Conservation (phyloP, 2,329 filamentous ascomycete genomes). For the Hypomyces rosellus region DNA sequence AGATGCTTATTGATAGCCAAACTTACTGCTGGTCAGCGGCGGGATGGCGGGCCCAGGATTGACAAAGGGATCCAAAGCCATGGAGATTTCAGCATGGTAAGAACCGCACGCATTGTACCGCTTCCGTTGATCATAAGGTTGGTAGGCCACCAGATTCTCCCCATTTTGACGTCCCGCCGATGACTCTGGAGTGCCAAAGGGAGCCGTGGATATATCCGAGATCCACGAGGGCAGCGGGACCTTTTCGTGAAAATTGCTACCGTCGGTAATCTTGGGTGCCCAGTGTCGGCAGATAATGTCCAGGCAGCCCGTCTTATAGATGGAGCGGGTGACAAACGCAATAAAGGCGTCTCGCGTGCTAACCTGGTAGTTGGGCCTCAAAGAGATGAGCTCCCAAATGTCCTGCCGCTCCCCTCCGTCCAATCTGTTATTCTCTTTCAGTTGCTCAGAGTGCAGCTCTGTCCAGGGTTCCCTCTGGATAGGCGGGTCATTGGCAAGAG, state of each 20-base stretch:
- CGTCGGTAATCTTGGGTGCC: background rate
- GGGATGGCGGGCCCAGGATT: no score
- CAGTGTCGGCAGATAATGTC: slow-evolving; percentile 5
- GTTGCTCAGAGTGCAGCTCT: background rate
- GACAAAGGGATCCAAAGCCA: background rate
- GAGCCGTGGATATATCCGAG: background rate
- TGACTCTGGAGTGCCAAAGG: background rate
- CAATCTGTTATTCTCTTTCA: no score
- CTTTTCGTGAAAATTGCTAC: background rate
- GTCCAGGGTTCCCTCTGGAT: background rate
- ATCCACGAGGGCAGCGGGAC: slow-evolving; percentile 1
- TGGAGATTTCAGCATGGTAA: background rate
- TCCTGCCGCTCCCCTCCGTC: no score
- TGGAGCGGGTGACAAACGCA: slow-evolving; percentile 2
- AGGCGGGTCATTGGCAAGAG: background rate
- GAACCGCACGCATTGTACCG: slow-evolving; percentile 2
- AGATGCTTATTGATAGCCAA: no score
- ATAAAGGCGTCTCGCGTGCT: slow-evolving; percentile 2
- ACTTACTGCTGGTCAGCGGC: no score
- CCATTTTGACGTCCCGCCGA: background rate
- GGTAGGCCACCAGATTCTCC: background rate
- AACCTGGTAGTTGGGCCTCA: background rate
- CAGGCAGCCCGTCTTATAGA: background rate
- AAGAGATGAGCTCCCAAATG: background rate
- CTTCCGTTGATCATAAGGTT: background rate